Evolutionary conservation across 495 filamentous ascomycete species (phyloP).

Genomic region (Acidiella bohemica): DNA sequence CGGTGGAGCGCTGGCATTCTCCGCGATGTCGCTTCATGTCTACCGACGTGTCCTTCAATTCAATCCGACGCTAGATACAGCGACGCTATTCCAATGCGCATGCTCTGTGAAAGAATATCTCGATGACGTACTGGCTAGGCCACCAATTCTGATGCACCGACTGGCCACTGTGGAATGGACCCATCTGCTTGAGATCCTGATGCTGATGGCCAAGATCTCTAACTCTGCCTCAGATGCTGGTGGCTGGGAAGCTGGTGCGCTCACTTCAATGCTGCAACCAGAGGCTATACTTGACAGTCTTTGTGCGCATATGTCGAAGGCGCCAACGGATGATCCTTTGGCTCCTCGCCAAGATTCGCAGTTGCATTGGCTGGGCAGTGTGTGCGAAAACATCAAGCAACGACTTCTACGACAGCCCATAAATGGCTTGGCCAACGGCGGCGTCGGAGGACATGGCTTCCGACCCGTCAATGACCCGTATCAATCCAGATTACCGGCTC

Average conservation of each 20-base stretch:
- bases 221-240: neutral
- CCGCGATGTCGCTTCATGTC: neutral
- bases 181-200: conserved; percentile 7
- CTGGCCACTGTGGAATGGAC: conserved; percentile 9
- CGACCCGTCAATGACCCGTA: too few species aligned
- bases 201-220: neutral
- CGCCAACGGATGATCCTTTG: neutral
- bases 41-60: neutral
- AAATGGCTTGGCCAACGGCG: too few species aligned
- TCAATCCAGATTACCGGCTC: too few species aligned
- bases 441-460: too few species aligned
- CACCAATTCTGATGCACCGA: conserved; percentile 1
- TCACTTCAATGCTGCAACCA: conserved; percentile 9
- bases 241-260: conserved; percentile 10
- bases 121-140: conserved; percentile 4
- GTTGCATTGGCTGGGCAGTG: conserved; percentile 2
- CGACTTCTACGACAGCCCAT: neutral
- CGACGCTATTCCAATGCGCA: conserved; percentile 6
- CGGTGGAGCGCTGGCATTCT: neutral
- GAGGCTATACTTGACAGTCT: conserved; percentile 5
- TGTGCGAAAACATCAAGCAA: conserved; percentile 8
- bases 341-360: conserved; percentile 1
- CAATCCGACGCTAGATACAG: neutral
- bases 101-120: conserved; percentile 7
- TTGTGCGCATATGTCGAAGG: conserved; percentile 5